Evolutionary conservation across 2,329 filamentous ascomycete genomes (phyloP).

Genomic region (Camillea tinctor): DNA sequence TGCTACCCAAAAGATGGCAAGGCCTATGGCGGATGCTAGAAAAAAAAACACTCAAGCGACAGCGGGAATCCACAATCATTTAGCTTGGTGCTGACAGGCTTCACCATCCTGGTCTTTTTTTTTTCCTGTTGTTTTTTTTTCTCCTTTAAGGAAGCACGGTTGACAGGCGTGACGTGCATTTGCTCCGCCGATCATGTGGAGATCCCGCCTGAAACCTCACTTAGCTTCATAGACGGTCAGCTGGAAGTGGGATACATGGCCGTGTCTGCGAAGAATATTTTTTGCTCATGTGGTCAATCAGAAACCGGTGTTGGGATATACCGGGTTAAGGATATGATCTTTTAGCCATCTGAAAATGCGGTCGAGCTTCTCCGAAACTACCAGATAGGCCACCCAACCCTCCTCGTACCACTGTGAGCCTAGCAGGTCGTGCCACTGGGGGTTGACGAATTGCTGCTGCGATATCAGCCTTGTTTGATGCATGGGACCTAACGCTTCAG

Average conservation of each 20-base stretch:
- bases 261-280: conserved; percentile 1
- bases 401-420: conserved; percentile 1
- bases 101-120: background rate
- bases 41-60: background rate
- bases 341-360: conserved; percentile 23
- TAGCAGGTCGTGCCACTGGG: conserved; percentile 11
- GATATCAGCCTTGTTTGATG: conserved; percentile 25
- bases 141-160: conserved; percentile 4
- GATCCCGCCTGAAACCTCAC: conserved; percentile 26
- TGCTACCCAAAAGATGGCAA: background rate
- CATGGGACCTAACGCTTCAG: conserved; percentile 19
- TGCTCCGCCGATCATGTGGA: conserved; percentile 23
- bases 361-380: conserved; percentile 27
- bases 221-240: conserved; percentile 21
- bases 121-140: background rate
- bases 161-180: conserved; percentile 24
- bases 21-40: background rate
- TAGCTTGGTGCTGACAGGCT: background rate
- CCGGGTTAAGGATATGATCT: conserved; percentile 12
- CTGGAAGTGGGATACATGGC: conserved; percentile 10
- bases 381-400: conserved; percentile 22
- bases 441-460: conserved; percentile 13
- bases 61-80: background rate
- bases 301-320: background rate
- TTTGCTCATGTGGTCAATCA: conserved; percentile 1